Conservation (phyloP, 73 alveolate species). For the Paramecium primaurelia region DNA sequence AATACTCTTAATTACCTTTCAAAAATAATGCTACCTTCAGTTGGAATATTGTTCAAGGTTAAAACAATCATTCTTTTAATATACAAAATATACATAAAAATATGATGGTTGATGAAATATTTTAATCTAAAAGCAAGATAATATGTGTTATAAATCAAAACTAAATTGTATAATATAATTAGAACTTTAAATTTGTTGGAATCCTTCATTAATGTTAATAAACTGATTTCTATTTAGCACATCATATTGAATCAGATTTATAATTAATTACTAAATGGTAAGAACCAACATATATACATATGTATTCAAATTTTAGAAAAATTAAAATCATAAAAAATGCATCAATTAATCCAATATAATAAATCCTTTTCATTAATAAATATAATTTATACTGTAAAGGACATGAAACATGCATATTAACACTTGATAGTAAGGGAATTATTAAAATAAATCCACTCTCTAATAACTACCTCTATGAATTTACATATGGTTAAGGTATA, state of each 20-base stretch:
- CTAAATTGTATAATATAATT: neutral
- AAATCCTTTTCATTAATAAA: neutral
- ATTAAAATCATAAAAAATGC: neutral
- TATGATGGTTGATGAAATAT: neutral
- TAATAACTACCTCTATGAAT: neutral
- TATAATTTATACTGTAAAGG: neutral
- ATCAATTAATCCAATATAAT: neutral
- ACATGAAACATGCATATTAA: neutral
- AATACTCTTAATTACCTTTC: neutral
- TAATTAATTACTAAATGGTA: neutral
- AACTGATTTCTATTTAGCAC: neutral
- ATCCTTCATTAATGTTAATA: neutral
- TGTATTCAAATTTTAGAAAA: neutral
- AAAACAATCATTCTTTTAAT: neutral
- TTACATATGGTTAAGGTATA: conserved; percentile 11
- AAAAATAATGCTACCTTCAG: neutral
- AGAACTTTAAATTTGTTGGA: neutral
- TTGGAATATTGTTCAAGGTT: neutral
- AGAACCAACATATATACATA: neutral
- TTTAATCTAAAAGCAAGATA: neutral
- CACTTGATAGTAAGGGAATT: neutral
- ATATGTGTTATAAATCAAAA: neutral
- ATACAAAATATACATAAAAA: neutral
- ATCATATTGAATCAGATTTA: neutral
- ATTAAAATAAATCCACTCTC: neutral